Evolutionary conservation across 345 rosid genomes (phyloP), one percentile per base, ranked within the genome.

Genomic region (Melastoma malabathricum): DNA sequence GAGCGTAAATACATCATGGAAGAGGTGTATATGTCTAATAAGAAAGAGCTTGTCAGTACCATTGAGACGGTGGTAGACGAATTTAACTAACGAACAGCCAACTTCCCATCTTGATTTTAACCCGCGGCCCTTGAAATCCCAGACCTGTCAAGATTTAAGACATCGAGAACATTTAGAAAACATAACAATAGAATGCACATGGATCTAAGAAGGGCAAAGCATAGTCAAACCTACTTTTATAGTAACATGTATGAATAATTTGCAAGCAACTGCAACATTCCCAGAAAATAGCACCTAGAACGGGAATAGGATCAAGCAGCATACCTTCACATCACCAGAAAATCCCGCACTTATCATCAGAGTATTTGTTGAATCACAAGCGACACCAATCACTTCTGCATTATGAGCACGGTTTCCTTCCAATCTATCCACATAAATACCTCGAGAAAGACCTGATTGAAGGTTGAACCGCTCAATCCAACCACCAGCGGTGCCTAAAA

Each of bases 361-460:
- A 48, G 90, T 75, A 66, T 92, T 87, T 57, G 97, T 84, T 45
- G 97, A 79, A 74, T 92, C 97, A 55, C 97, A 87, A 57, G 88
- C 95, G 67, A 92, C 83, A 68, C 95, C 98, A 62, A 81, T 75
- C 47, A 87, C 95, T 73, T 77, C 88, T 12, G 86, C 87, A 17
- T 73, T 66, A 66, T 87, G 97, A 31, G 97, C 83, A 60, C 61
- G 67, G 49, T 60, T 62, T 59, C 66, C 80, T 69, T 72, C 83
- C 51, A 73, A 69, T 51, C 17, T 52, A 64, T 92, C 98, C 45
- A 75, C 13, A 59, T 84, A 92, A 59, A 86, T 75, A 54, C 97
- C 97, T 52, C 97, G 81, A 75, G 94, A 82, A 47, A 75, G 68
- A 68, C 98, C 98, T 60, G 98, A 87, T 56, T 92, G 98, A 61